Evolutionary conservation across 257 asterid genomes (phyloP).

Genomic region (Henckelia pumila): DNA sequence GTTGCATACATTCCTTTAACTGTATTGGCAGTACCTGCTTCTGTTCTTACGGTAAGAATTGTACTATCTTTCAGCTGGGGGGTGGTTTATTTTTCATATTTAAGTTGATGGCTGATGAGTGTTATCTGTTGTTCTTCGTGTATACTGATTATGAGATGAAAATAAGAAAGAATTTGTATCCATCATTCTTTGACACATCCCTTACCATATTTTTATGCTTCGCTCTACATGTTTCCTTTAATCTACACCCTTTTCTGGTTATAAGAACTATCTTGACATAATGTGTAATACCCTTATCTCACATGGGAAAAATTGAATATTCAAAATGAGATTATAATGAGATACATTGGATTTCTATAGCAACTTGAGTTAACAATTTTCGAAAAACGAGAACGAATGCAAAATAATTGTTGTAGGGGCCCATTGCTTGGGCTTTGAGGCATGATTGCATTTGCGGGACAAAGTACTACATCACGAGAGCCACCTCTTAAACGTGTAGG

Average conservation of each 20-base stretch:
- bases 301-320: too few relatives aligned
- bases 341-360: too few relatives aligned
- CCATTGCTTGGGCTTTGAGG: too few relatives aligned
- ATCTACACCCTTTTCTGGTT: not conserved
- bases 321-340: too few relatives aligned
- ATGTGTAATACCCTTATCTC: too few relatives aligned
- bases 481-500: too few relatives aligned
- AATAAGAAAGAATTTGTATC: not conserved
- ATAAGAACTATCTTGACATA: not conserved
- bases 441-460: too few relatives aligned
- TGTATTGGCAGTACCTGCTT: slow-evolving; percentile 95
- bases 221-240: slow-evolving; percentile 2
- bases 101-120: not conserved
- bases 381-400: too few relatives aligned
- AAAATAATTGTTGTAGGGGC: too few relatives aligned
- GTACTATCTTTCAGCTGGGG: not conserved
- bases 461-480: too few relatives aligned
- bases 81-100: not conserved
- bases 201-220: not conserved
- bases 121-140: not conserved
- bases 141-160: not conserved
- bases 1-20: slow-evolving; percentile 54
- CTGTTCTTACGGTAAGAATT: slow-evolving; percentile 75
- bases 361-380: too few relatives aligned
- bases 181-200: not conserved